Evolutionary conservation across 2,329 filamentous ascomycete species (phyloP).

Genomic region (Cladosporium sp.): DNA sequence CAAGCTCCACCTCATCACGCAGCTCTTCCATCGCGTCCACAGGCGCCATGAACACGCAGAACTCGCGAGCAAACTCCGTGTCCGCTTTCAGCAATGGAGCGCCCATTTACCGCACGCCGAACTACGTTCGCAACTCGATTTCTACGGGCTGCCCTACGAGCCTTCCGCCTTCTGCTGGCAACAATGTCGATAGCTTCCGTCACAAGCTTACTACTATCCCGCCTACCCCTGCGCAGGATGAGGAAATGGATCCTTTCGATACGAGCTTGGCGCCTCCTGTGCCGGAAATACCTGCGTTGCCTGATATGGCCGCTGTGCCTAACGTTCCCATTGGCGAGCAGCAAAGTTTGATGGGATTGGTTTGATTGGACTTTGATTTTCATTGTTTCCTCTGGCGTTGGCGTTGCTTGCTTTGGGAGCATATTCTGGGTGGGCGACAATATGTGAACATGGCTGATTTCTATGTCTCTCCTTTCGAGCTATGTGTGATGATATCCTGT

Average conservation of each 20-base stretch:
- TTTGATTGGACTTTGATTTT: background rate
- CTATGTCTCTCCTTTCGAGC: too few species aligned
- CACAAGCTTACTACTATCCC: slow-evolving; percentile 37
- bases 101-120: slow-evolving; percentile 29
- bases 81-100: slow-evolving; percentile 9
- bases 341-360: background rate
- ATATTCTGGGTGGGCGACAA: too few species aligned
- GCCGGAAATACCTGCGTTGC: slow-evolving; percentile 20
- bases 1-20: slow-evolving; percentile 13
- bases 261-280: slow-evolving; percentile 19
- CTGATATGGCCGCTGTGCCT: slow-evolving; percentile 1
- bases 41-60: background rate
- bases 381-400: too few species aligned
- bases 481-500: too few species aligned
- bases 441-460: too few species aligned
- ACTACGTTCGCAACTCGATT: slow-evolving; percentile 34
- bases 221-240: slow-evolving; percentile 36
- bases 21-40: slow-evolving; percentile 22
- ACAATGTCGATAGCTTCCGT: slow-evolving; percentile 13
- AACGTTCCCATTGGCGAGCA: background rate
- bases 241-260: slow-evolving; percentile 36
- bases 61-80: background rate
- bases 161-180: slow-evolving; percentile 27
- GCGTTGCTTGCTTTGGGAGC: too few species aligned
- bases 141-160: slow-evolving; percentile 36